phyloP scores from a whole-genome alignment of 2,329 filamentous ascomycete species.

The Botrytis deweyae region DNA sequence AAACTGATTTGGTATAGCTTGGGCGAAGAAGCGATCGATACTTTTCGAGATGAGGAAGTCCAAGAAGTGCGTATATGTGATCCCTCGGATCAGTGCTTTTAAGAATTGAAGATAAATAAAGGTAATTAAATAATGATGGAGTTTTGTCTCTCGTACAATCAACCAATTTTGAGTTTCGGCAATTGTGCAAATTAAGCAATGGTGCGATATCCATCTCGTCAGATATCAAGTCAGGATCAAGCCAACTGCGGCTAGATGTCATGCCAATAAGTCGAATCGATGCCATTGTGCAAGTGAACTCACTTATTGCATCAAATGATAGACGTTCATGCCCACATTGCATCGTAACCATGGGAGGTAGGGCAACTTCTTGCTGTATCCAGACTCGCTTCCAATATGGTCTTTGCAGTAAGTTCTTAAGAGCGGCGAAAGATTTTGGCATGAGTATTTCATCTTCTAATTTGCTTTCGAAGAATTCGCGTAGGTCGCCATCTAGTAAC shows the following conservation, averaged over 20 bases:
- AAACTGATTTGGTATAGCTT: neutral
- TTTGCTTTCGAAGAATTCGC: neutral
- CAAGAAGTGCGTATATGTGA: neutral
- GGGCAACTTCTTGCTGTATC: neutral
- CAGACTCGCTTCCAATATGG: neutral
- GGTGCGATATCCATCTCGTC: accelerated
- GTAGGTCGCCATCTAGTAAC: accelerated
- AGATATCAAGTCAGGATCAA: neutral
- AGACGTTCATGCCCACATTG: neutral
- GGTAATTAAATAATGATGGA: accelerated
- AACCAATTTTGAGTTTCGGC: accelerated
- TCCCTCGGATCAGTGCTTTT: neutral
- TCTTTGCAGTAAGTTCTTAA: neutral
- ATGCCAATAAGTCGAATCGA: accelerated
- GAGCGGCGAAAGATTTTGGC: neutral
- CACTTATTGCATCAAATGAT: neutral
- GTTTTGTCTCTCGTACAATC: accelerated
- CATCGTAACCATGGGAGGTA: neutral
- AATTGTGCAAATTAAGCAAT: accelerated
- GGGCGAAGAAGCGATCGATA: neutral
- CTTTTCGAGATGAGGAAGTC: neutral
- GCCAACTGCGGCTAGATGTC: accelerated
- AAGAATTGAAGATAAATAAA: accelerated
- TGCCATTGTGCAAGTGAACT: no score
- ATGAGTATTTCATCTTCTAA: neutral